A percentile compares a stretch with the other conserved stretches of the same genome.
phyloP scores from a whole-genome alignment of 306 rosid genomes.

The Rosa multiflora region DNA sequence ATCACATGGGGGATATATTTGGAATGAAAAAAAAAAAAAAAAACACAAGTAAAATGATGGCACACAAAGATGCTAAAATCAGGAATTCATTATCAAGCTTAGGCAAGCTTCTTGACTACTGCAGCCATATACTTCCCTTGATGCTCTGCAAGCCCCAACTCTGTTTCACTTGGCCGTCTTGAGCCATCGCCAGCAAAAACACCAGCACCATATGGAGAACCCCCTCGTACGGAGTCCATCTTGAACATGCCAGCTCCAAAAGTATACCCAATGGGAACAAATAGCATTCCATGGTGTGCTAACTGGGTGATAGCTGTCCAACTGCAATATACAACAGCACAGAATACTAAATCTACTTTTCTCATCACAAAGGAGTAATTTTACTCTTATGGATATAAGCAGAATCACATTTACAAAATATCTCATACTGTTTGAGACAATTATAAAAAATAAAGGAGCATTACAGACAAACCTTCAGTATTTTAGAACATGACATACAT shows the following conservation, averaged over 20 bases:
- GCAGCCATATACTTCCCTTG: conserved; percentile 96
- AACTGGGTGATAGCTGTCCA: conserved; percentile 98
- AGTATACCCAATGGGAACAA: conserved; percentile 92
- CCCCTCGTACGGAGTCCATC: conserved; percentile 85
- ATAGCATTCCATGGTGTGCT: conserved; percentile 95
- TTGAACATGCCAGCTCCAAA: conserved; percentile 93
- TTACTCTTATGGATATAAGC: too few relatives aligned
- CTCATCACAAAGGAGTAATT: neutral
- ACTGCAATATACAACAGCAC: conserved; percentile 47
- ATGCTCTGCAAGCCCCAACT: conserved; percentile 86
- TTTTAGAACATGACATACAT: neutral
- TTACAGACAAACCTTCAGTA: neutral
- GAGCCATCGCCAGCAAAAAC: conserved; percentile 91
- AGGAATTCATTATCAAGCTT: conserved; percentile 36
- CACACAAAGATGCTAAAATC: conserved; percentile 3
- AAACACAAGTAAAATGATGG: conserved; percentile 30
- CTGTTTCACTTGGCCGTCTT: conserved; percentile 77
- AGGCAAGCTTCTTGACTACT: conserved; percentile 68
- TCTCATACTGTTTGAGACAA: neutral
- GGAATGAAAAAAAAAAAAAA: neutral
- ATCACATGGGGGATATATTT: conserved; percentile 30
- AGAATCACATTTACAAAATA: neutral
- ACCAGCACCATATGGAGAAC: conserved; percentile 95
- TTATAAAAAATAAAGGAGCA: neutral
- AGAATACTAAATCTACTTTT: neutral